phyloP scores from a whole-genome alignment of 176 grass and related monocot genomes.

The Oryza australiensis region DNA sequence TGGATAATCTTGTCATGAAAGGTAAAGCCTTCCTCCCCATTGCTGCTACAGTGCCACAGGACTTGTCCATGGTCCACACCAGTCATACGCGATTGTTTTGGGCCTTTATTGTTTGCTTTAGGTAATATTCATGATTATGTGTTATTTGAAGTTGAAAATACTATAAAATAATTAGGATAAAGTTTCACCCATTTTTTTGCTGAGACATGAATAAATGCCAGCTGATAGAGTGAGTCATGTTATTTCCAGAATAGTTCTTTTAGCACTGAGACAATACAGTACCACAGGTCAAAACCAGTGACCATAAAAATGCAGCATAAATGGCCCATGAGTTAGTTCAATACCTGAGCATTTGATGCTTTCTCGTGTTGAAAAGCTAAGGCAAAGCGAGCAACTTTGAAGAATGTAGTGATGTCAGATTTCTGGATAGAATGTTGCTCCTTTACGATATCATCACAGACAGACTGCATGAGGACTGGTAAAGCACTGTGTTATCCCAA shows the following conservation, averaged over 20 bases:
- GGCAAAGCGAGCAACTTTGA: slow-evolving; percentile 81
- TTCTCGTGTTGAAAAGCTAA: slow-evolving; percentile 91
- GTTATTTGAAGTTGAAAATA: neutral
- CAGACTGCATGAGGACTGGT: slow-evolving; percentile 94
- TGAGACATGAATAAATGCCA: neutral
- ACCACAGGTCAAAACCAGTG: neutral
- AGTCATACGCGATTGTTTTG: neutral
- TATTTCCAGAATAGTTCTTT: neutral
- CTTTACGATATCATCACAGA: slow-evolving; percentile 72
- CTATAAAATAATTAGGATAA: neutral
- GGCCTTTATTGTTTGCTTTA: neutral
- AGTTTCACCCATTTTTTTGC: neutral
- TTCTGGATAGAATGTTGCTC: slow-evolving; percentile 71
- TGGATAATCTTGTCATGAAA: neutral
- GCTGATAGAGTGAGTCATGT: neutral
- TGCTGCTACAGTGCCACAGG: neutral
- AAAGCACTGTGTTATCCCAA: slow-evolving; percentile 44
- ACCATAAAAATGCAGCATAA: slow-evolving; percentile 8
- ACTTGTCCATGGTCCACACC: neutral
- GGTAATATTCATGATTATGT: neutral
- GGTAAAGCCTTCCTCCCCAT: neutral
- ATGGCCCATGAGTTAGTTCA: slow-evolving; percentile 22
- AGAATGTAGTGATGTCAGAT: slow-evolving; percentile 72
- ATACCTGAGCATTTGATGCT: slow-evolving; percentile 68
- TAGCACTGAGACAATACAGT: neutral